Evolutionary conservation across 257 asterid species (phyloP).

Genomic region (Penstemon barbatus): DNA sequence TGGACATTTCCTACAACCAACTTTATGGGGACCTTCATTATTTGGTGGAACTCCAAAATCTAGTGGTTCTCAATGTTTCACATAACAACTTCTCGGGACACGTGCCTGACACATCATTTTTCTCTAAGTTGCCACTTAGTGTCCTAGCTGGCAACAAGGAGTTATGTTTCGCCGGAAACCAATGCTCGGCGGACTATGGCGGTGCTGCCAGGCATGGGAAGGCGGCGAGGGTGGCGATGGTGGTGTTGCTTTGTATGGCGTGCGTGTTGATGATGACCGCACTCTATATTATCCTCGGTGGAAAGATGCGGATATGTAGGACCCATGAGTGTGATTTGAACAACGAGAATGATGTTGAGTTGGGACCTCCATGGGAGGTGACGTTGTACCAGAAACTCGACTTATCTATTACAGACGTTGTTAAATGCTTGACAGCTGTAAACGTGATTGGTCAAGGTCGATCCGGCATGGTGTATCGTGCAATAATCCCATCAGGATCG

Average conservation of each 20-base stretch:
- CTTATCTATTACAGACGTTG: slow-evolving; percentile 42
- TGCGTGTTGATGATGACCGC: slow-evolving; percentile 46
- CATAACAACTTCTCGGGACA: slow-evolving; percentile 55
- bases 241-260: slow-evolving; percentile 52
- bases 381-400: slow-evolving; percentile 53
- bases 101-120: slow-evolving; percentile 57
- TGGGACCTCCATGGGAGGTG: slow-evolving; percentile 62
- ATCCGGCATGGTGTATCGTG: slow-evolving; percentile 46
- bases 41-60: slow-evolving; percentile 49
- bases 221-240: slow-evolving; percentile 56
- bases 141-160: slow-evolving; percentile 49
- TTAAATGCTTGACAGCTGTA: slow-evolving; percentile 33
- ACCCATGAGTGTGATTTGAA: slow-evolving; percentile 31
- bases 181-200: slow-evolving; percentile 36
- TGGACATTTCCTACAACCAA: slow-evolving; percentile 61
- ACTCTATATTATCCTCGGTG: slow-evolving; percentile 47
- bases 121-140: slow-evolving; percentile 51
- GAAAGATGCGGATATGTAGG: slow-evolving; percentile 29
- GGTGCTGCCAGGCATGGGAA: slow-evolving; percentile 30
- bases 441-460: slow-evolving; percentile 51
- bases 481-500: slow-evolving; percentile 38
- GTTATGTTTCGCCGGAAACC: slow-evolving; percentile 48
- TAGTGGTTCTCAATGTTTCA: slow-evolving; percentile 57
- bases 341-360: slow-evolving; percentile 38
- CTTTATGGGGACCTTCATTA: slow-evolving; percentile 57